Evolutionary conservation across 2,329 filamentous ascomycete species (phyloP), one percentile per base, ranked within the genome.

Genomic region (Phialophora chinensis): DNA sequence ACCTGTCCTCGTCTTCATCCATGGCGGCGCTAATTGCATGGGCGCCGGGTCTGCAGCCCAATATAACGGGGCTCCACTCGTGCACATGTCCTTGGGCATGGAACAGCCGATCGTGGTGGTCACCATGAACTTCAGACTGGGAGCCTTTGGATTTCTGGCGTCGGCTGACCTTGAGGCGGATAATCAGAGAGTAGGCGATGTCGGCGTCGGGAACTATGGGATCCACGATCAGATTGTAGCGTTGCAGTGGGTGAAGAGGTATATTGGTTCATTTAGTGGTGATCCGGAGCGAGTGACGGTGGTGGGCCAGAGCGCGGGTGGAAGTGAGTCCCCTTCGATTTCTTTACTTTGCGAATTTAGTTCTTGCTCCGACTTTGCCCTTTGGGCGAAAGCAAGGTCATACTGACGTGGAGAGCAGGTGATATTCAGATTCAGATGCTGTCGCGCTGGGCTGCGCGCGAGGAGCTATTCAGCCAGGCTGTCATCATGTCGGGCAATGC

Each of bases 401-500:
- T 38, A 17, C 35, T 42, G 35, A 42, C 14, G 2, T 42, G 35
- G 12, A 42, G 35, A 17, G 35, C 35, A 42, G 35, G 35, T 17
- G 35, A 42, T 42, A 42, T 42, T 42, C 35, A 42, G 12, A 42
- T 42, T 17, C 35, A 42, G 35, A 42, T 42, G 35, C 35, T 42
- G 14, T 42, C 35, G 35, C 35, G 12, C 12, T 42, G 35, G 35
- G 35, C 35, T 17, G 11, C 35, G 4, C 35, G 35, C 35, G 14
- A 42, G 35, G 12, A 42, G 14, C 12, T 42, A 14, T 52, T 52
- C 49, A 52, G n/a, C 49, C 49, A 52, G 49, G n/a, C 49, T 14
- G 49, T 52, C 17, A 52, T 52, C 49, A 52, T 52, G 49, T 52
- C n/a, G 7, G 49, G 49, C 49, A 52, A 52, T 11, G n/a, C 49